Evolutionary conservation across 2,329 filamentous ascomycete genomes (phyloP).

Genomic region (Pseudogymnoascus sp.): DNA sequence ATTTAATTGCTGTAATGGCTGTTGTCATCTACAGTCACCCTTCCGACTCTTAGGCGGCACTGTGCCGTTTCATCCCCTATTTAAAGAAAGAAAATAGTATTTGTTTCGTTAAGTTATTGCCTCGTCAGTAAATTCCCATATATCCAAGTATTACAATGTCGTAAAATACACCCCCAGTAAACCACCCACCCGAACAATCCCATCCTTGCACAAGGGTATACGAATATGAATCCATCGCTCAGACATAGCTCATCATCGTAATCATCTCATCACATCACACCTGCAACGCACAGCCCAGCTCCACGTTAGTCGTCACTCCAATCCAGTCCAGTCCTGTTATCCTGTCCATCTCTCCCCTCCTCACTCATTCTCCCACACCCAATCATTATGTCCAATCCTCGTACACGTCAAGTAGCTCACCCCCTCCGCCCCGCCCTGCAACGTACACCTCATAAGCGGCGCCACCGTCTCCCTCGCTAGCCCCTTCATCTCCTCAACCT

Average conservation of each 20-base stretch:
- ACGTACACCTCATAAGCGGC: constrained; percentile 74
- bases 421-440: constrained; percentile 57
- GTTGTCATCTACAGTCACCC: no score
- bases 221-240: constrained; percentile 2
- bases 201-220: background rate
- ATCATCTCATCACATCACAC: constrained; percentile 1
- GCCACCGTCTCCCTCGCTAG: constrained; percentile 75
- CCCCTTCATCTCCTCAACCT: constrained; percentile 80
- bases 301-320: background rate
- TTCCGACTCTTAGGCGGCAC: no score
- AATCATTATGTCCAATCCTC: constrained; percentile 50
- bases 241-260: constrained; percentile 5
- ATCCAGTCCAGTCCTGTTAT: background rate
- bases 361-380: constrained; percentile 41
- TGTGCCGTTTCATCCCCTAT: background rate
- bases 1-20: no score
- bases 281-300: background rate
- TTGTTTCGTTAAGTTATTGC: background rate
- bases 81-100: background rate
- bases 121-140: background rate
- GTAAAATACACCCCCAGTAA: background rate
- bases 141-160: constrained; percentile 3
- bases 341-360: background rate
- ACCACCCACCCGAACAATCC: background rate
- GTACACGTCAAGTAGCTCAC: constrained; percentile 59